phyloP scores from a whole-genome alignment of 2,329 filamentous ascomycete species.

The Akanthomyces uredinophilus region DNA sequence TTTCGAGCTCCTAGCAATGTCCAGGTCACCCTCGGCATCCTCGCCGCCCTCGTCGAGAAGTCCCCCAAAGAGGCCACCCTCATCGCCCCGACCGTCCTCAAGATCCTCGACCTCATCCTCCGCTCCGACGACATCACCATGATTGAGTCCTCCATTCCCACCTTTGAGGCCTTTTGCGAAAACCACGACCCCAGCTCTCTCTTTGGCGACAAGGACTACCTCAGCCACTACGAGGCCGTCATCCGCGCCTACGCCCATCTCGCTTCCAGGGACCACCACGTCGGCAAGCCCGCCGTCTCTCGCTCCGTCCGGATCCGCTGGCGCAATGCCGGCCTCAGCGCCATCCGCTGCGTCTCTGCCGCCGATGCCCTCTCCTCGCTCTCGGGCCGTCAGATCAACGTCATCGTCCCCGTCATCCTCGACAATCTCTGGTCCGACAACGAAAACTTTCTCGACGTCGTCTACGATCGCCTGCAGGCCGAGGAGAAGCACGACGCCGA shows the following conservation, averaged over 20 bases:
- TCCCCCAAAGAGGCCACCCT: constrained; percentile 84
- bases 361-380: constrained; percentile 75
- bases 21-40: constrained; percentile 89
- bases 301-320: constrained; percentile 73
- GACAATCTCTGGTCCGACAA: constrained; percentile 78
- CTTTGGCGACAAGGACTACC: constrained; percentile 78
- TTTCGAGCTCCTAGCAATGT: constrained; percentile 61
- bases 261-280: constrained; percentile 58
- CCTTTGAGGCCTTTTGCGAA: constrained; percentile 83
- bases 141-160: constrained; percentile 82
- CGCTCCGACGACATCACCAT: constrained; percentile 84
- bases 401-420: constrained; percentile 78
- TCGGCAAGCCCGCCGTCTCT: constrained; percentile 52
- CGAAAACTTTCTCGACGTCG: constrained; percentile 61
- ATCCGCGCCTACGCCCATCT: constrained; percentile 75
- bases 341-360: constrained; percentile 73
- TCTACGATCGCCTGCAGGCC: constrained; percentile 62
- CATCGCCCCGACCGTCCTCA: constrained; percentile 79
- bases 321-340: constrained; percentile 68
- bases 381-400: constrained; percentile 68
- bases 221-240: constrained; percentile 75
- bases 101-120: constrained; percentile 76
- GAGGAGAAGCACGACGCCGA: constrained; percentile 66
- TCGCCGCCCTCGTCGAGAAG: constrained; percentile 89
- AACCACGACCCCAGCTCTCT: constrained; percentile 83